These are phyloP conservation scores for Pistacia vera DNA, from an alignment of 345 rosid species.

Conservation along the genomic window DNA sequence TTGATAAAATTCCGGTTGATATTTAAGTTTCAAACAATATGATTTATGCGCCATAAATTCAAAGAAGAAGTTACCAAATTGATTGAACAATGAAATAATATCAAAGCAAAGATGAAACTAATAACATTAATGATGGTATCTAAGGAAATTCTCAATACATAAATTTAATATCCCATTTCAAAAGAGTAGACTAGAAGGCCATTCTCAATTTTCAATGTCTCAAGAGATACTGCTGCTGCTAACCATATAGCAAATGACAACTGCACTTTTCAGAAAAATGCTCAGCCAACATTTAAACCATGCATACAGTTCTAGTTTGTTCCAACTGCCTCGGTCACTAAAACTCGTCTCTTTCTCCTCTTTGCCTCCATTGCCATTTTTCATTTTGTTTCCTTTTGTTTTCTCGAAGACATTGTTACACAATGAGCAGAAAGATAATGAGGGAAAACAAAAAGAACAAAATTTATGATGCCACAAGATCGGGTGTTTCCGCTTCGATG, in stretches of 20 bases:
- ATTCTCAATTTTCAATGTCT: conserved; percentile 3
- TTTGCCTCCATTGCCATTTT: not conserved
- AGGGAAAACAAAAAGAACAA: not conserved
- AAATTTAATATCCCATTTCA: not conserved
- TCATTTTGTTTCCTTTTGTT: not conserved
- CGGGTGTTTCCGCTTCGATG: conserved; percentile 98
- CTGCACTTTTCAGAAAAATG: conserved; percentile 6
- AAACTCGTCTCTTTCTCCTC: conserved; percentile 4
- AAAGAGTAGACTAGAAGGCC: not conserved
- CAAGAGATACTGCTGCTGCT: not conserved
- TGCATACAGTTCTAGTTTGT: not conserved
- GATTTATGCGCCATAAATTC: too few relatives aligned
- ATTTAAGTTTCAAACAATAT: too few relatives aligned
- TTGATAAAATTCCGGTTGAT: too few relatives aligned
- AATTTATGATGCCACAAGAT: conserved; percentile 75
- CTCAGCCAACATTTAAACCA: not conserved
- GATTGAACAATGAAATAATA: too few relatives aligned
- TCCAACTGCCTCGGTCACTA: not conserved
- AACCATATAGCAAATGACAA: not conserved
- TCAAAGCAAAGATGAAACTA: too few relatives aligned
- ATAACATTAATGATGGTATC: not conserved
- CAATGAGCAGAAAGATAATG: conserved; percentile 17
- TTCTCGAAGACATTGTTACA: conserved; percentile 10
- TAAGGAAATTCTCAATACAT: conserved; percentile 8
- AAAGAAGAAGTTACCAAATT: too few relatives aligned